These are phyloP conservation scores for Coniella vitis DNA, from an alignment of 2,329 filamentous ascomycete genomes.

Conservation along the genomic window DNA sequence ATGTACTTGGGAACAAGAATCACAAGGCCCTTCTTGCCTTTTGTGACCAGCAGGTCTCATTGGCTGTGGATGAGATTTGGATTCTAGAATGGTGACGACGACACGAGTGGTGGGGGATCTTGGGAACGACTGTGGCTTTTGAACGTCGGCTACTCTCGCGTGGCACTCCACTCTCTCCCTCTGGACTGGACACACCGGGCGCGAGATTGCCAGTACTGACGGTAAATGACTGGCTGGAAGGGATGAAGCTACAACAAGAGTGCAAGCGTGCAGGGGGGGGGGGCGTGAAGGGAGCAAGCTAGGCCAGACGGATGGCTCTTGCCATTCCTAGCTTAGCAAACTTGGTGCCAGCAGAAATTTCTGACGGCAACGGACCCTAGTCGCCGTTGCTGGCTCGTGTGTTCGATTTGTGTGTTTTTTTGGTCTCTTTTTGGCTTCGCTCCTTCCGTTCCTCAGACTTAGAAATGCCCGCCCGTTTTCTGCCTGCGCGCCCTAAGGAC, in stretches of 20 bases:
- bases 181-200: conserved; percentile 4
- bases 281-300: background rate
- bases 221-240: background rate
- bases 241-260: background rate
- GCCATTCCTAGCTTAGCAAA: conserved; percentile 15
- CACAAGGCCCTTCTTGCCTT: no score
- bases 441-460: background rate
- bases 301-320: background rate
- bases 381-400: background rate
- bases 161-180: conserved; percentile 9
- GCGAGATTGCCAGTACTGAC: conserved; percentile 1
- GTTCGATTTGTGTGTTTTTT: background rate
- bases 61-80: background rate
- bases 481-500: no score
- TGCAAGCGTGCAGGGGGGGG: background rate
- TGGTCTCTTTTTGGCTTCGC: background rate
- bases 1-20: background rate
- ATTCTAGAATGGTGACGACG: no score
- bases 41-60: background rate
- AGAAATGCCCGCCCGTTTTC: no score
- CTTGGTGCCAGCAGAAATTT: conserved; percentile 4
- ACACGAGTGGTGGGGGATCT: background rate
- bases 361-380: background rate
- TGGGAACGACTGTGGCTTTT: background rate
- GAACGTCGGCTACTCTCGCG: conserved; percentile 7